Evolutionary conservation across 345 rosid species (phyloP).

Genomic region (Eucalyptus erythrocorys): DNA sequence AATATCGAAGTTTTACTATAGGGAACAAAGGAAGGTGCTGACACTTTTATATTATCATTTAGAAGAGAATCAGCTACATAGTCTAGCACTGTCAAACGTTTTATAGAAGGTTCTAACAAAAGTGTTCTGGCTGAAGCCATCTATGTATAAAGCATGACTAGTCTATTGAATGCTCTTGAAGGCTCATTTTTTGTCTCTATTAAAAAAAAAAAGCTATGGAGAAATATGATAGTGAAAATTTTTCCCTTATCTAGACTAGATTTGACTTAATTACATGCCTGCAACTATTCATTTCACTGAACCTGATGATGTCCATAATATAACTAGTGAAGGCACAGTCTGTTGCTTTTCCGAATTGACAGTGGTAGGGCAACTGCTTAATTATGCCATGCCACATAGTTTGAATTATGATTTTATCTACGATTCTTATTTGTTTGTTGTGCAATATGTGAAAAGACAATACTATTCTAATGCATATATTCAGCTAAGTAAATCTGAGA

Average conservation of each 20-base stretch:
- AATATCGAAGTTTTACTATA: background rate
- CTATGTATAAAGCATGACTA: background rate
- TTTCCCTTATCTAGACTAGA: background rate
- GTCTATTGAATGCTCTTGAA: background rate
- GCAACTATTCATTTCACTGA: background rate
- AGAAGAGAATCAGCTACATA: background rate
- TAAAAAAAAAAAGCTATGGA: background rate
- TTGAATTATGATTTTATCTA: background rate
- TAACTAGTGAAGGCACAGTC: background rate
- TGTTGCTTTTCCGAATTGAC: background rate
- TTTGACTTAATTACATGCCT: background rate
- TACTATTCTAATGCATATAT: background rate
- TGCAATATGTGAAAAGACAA: background rate
- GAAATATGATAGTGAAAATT: background rate
- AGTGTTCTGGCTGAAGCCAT: background rate
- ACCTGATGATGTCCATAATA: background rate
- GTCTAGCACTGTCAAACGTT: background rate
- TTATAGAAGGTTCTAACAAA: background rate
- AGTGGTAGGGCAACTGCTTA: background rate
- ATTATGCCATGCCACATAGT: background rate
- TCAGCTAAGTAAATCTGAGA: background rate
- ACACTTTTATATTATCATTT: background rate
- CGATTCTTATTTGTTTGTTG: background rate
- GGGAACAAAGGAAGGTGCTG: background rate
- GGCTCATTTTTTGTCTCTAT: background rate